Percentiles rank a stretch among this genome's conserved stretches.
Conservation (phyloP, 345 rosid genomes). For the Viola odorata region DNA sequence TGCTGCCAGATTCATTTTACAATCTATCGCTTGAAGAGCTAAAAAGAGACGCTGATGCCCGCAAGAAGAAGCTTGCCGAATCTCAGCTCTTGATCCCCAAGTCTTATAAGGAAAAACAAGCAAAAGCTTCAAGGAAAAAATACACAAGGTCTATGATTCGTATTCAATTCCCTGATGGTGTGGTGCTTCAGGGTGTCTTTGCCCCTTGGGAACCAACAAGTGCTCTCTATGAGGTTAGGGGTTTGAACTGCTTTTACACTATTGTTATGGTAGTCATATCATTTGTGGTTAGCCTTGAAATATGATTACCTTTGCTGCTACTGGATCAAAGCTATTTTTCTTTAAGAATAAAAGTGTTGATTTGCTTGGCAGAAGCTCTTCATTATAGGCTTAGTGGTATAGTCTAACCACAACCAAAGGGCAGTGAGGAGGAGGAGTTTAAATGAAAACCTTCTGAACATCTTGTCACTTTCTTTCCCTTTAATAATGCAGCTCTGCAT, state of each 20-base stretch:
- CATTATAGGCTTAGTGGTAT: no score
- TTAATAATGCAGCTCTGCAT: no score
- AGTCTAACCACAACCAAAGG: no score
- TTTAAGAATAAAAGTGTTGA: no score
- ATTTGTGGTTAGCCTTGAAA: not conserved
- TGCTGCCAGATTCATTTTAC: slow-evolving; percentile 88
- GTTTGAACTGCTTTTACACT: not conserved
- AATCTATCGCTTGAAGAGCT: slow-evolving; percentile 68
- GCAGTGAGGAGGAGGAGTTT: no score
- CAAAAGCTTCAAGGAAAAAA: slow-evolving; percentile 65
- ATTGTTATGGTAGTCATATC: not conserved
- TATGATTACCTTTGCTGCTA: no score
- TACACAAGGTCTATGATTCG: slow-evolving; percentile 64
- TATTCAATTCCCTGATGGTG: slow-evolving; percentile 87
- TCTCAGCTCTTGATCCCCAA: slow-evolving; percentile 85
- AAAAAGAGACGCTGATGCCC: slow-evolving; percentile 70
- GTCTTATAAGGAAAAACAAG: slow-evolving; percentile 84
- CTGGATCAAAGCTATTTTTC: no score
- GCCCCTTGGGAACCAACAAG: slow-evolving; percentile 82
- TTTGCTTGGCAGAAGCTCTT: no score
- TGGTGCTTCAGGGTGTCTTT: slow-evolving; percentile 86
- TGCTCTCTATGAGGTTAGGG: slow-evolving; percentile 72
- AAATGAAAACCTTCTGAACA: no score
- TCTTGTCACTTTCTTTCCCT: no score
- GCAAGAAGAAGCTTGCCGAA: slow-evolving; percentile 81